Evolutionary conservation across 306 rosid genomes (phyloP).

Genomic region (Castanopsis chinensis): DNA sequence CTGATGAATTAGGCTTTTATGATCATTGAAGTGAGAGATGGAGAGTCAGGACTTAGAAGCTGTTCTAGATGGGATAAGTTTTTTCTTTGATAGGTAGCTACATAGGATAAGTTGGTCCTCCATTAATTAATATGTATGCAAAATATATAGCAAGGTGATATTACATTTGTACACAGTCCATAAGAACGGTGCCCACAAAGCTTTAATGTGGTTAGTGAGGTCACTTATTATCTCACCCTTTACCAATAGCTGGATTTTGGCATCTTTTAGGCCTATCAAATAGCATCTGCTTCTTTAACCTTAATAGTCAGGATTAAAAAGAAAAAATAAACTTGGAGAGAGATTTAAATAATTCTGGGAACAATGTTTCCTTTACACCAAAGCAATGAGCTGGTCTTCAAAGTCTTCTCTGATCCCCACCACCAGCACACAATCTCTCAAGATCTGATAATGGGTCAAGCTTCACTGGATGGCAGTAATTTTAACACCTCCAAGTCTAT

Average conservation of each 20-base stretch:
- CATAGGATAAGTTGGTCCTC: slow-evolving; percentile 1
- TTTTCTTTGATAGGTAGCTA: too few relatives aligned
- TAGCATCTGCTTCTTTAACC: slow-evolving; percentile 18
- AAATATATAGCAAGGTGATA: slow-evolving; percentile 5
- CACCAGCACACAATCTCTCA: slow-evolving; percentile 40
- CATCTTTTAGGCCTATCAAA: slow-evolving; percentile 38
- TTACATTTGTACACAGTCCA: slow-evolving; percentile 4
- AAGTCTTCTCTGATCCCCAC: slow-evolving; percentile 48
- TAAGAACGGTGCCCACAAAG: slow-evolving; percentile 16
- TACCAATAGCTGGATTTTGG: slow-evolving; percentile 26
- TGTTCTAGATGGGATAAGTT: too few relatives aligned
- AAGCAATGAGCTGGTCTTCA: slow-evolving; percentile 61
- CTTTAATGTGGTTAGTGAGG: slow-evolving; percentile 20
- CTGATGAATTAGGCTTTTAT: too few relatives aligned
- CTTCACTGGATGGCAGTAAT: slow-evolving; percentile 27
- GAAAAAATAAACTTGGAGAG: neutral
- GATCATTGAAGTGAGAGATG: too few relatives aligned
- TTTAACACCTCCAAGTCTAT: neutral
- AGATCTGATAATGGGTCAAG: slow-evolving; percentile 47
- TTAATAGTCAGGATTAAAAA: neutral
- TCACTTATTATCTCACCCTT: slow-evolving; percentile 24
- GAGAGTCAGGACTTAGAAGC: too few relatives aligned
- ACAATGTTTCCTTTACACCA: slow-evolving; percentile 66
- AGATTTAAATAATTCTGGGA: neutral
- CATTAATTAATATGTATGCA: slow-evolving; percentile 6